phyloP scores from a whole-genome alignment of 768 basidiomycete species.

The Nidularia pulvinata region DNA sequence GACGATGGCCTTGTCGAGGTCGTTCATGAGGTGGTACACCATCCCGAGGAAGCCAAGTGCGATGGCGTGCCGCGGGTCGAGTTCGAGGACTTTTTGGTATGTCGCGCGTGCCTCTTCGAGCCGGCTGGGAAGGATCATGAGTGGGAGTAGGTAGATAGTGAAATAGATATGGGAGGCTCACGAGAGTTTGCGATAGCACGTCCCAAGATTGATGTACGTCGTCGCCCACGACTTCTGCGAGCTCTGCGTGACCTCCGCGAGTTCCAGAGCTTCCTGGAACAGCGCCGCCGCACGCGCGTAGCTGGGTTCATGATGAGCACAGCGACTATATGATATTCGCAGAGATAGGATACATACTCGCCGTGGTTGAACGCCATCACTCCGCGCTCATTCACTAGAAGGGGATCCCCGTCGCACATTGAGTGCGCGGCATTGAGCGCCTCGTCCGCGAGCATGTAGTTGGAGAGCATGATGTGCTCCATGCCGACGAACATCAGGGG shows the following conservation, averaged over 20 bases:
- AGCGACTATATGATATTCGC: no score
- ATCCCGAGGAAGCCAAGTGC: conserved; percentile 92
- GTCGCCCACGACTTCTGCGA: conserved; percentile 86
- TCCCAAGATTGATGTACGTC: conserved; percentile 93
- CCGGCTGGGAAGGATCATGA: conserved; percentile 27
- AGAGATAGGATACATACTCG: conserved; percentile 67
- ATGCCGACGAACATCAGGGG: conserved; percentile 97
- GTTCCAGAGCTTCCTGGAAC: conserved; percentile 76
- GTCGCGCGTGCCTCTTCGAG: conserved; percentile 67
- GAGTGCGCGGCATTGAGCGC: conserved; percentile 79
- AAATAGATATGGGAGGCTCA: background rate
- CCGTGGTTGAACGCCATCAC: conserved; percentile 90
- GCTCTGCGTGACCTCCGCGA: conserved; percentile 83
- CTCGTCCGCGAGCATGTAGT: conserved; percentile 81
- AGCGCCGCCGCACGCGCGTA: conserved; percentile 69
- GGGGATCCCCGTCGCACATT: conserved; percentile 87
- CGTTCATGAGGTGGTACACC: conserved; percentile 74
- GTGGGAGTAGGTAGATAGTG: background rate
- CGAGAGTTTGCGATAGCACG: conserved; percentile 78
- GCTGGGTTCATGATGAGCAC: conserved; percentile 38
- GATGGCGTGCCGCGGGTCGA: conserved; percentile 82
- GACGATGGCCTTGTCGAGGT: conserved; percentile 80
- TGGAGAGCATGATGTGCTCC: conserved; percentile 94
- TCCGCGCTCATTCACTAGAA: conserved; percentile 90
- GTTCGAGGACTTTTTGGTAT: conserved; percentile 80